Percentiles rank a stretch among this genome's conserved stretches.
Conservation (phyloP, 495 filamentous ascomycete species). For the Penicillium canariense region DNA sequence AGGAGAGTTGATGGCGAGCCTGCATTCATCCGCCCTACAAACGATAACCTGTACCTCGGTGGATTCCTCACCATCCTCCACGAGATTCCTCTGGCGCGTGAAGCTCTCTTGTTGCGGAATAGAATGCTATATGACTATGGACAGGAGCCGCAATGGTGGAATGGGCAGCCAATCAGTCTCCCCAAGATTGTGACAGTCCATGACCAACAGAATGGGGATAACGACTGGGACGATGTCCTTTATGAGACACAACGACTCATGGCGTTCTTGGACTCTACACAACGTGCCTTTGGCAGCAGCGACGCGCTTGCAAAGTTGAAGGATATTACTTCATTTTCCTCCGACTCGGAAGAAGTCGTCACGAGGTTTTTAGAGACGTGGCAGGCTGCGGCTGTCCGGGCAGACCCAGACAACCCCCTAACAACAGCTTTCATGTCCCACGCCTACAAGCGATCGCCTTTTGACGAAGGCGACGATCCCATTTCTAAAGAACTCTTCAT, state of each 20-base stretch:
- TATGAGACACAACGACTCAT: slow-evolving; percentile 69
- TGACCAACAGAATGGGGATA: slow-evolving; percentile 34
- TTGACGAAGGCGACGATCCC: slow-evolving; percentile 31
- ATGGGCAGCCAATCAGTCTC: slow-evolving; percentile 60
- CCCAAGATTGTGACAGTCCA: slow-evolving; percentile 57
- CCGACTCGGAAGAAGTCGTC: slow-evolving; percentile 32
- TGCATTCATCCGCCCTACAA: slow-evolving; percentile 69
- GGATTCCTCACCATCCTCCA: slow-evolving; percentile 77
- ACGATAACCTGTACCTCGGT: slow-evolving; percentile 58
- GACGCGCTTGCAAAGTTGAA: slow-evolving; percentile 55
- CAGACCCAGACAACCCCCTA: slow-evolving; percentile 39
- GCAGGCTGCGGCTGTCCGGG: slow-evolving; percentile 41
- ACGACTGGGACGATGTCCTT: slow-evolving; percentile 48
- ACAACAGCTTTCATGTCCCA: slow-evolving; percentile 39
- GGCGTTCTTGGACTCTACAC: slow-evolving; percentile 77
- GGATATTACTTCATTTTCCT: slow-evolving; percentile 32
- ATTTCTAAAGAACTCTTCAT: slow-evolving; percentile 40
- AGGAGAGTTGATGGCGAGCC: slow-evolving; percentile 58
- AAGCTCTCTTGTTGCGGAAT: slow-evolving; percentile 62
- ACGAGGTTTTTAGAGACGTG: slow-evolving; percentile 41
- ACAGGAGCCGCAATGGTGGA: slow-evolving; percentile 79
- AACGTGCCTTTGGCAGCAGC: slow-evolving; percentile 76
- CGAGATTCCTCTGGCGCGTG: slow-evolving; percentile 75
- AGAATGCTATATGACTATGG: slow-evolving; percentile 61
- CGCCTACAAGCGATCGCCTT: slow-evolving; percentile 36